A percentile compares a stretch with the other conserved stretches of the same genome.
phyloP scores from a whole-genome alignment of 176 grass and related monocot species.

The Dendrocalamus sinicus region DNA sequence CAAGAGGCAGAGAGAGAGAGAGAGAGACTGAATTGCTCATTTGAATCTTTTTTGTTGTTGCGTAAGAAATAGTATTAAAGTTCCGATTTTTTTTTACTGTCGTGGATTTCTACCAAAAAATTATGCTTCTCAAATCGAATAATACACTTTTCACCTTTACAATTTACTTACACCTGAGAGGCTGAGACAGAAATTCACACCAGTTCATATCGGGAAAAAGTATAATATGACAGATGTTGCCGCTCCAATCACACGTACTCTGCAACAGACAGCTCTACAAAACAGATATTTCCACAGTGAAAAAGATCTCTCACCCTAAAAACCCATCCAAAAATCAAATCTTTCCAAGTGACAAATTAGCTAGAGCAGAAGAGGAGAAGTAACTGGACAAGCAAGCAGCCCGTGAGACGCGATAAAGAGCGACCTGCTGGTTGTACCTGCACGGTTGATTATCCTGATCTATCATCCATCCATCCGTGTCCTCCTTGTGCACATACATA shows the following conservation, averaged over 20 bases:
- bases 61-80: not conserved
- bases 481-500: not conserved
- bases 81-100: not conserved
- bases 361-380: not conserved
- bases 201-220: not conserved
- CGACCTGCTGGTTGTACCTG: not conserved
- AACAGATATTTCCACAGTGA: not conserved
- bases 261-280: not conserved
- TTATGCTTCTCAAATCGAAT: not conserved
- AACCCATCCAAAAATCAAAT: not conserved
- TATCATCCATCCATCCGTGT: constrained; percentile 23
- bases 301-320: not conserved
- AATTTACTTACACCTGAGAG: not conserved
- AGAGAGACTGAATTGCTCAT: not conserved
- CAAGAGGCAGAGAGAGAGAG: not conserved
- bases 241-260: not conserved
- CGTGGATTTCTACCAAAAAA: not conserved
- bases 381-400: constrained; percentile 5
- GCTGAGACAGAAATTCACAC: not conserved
- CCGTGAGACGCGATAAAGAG: not conserved
- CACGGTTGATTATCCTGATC: not conserved
- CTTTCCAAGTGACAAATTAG: not conserved
- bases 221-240: not conserved
- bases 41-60: not conserved
- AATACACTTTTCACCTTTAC: not conserved